A percentile compares a stretch with the other conserved stretches of the same genome.
Evolutionary conservation across 176 grass and related monocot species (phyloP).

Genomic region (Ananas comosus): DNA sequence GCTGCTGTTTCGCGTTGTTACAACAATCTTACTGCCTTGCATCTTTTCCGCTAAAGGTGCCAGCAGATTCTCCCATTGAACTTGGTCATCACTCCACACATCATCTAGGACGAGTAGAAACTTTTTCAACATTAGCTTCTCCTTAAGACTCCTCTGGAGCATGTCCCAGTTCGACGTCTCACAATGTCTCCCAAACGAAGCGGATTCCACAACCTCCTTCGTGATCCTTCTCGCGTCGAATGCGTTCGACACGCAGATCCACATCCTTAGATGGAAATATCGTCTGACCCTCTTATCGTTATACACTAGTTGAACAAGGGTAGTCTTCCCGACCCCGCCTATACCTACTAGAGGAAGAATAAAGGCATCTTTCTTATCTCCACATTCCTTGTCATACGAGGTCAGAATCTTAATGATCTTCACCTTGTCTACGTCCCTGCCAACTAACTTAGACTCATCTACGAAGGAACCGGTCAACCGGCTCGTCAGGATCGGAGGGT

Average conservation of each 20-base stretch:
- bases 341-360: slow-evolving; percentile 58
- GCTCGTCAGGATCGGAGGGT: slow-evolving; percentile 4
- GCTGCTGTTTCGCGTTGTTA: slow-evolving; percentile 51
- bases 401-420: slow-evolving; percentile 45
- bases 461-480: slow-evolving; percentile 57
- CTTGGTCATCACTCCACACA: slow-evolving; percentile 65
- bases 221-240: slow-evolving; percentile 53
- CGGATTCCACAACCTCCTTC: slow-evolving; percentile 53
- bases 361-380: slow-evolving; percentile 30
- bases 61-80: slow-evolving; percentile 55
- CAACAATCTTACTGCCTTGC: slow-evolving; percentile 61
- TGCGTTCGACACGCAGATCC: slow-evolving; percentile 53
- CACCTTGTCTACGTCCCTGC: slow-evolving; percentile 47
- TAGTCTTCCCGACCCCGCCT: slow-evolving; percentile 29
- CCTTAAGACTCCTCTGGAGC: slow-evolving; percentile 46
- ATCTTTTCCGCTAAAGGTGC: slow-evolving; percentile 50
- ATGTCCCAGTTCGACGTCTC: slow-evolving; percentile 52
- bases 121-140: slow-evolving; percentile 38
- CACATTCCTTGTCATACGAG: slow-evolving; percentile 14
- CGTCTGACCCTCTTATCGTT: slow-evolving; percentile 45
- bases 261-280: slow-evolving; percentile 46
- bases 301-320: slow-evolving; percentile 55
- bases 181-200: slow-evolving; percentile 40
- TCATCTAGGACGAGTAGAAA: slow-evolving; percentile 72
- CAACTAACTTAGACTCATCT: slow-evolving; percentile 52